Percentiles rank a stretch among this genome's conserved stretches.
Evolutionary conservation across 345 rosid genomes (phyloP).

Genomic region (Moricandia arvensis): DNA sequence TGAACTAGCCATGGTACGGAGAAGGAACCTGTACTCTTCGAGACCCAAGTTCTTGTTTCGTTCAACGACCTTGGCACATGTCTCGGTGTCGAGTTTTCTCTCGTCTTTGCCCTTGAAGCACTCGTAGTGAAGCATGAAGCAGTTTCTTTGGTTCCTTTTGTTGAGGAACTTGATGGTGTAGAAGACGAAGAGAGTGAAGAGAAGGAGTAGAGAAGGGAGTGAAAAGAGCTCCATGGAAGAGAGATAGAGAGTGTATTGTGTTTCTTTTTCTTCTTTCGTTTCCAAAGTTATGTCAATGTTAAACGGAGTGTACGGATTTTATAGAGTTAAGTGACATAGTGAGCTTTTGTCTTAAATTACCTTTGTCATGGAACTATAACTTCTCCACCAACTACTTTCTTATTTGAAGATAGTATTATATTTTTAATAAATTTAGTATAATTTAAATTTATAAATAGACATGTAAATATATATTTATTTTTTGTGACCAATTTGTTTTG

Average conservation of each 20-base stretch:
- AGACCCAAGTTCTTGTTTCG: slow-evolving; percentile 60
- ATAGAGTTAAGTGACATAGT: slow-evolving; percentile 31
- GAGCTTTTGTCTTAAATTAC: slow-evolving; percentile 18
- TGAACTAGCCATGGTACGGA: slow-evolving; percentile 54
- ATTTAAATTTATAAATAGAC: background rate
- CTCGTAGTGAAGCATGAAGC: slow-evolving; percentile 70
- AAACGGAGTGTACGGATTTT: slow-evolving; percentile 30
- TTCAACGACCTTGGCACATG: slow-evolving; percentile 44
- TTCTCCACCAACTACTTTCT: slow-evolving; percentile 27
- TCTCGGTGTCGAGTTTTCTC: slow-evolving; percentile 51
- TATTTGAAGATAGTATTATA: background rate
- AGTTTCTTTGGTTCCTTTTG: slow-evolving; percentile 39
- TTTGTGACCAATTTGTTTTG: background rate
- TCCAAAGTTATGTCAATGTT: slow-evolving; percentile 16
- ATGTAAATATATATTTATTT: background rate
- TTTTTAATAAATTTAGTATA: background rate
- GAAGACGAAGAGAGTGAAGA: slow-evolving; percentile 27
- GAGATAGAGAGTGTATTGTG: slow-evolving; percentile 22
- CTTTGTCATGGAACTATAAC: slow-evolving; percentile 20
- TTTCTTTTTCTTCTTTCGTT: background rate
- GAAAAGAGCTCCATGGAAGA: slow-evolving; percentile 35
- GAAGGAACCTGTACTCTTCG: slow-evolving; percentile 63
- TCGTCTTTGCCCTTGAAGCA: slow-evolving; percentile 55
- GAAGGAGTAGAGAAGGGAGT: slow-evolving; percentile 21
- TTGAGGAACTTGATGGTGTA: slow-evolving; percentile 18